These are phyloP conservation scores for Geotrichum cucujoidarum DNA, from an alignment of 1,139 yeast species.

Conservation along the genomic window DNA sequence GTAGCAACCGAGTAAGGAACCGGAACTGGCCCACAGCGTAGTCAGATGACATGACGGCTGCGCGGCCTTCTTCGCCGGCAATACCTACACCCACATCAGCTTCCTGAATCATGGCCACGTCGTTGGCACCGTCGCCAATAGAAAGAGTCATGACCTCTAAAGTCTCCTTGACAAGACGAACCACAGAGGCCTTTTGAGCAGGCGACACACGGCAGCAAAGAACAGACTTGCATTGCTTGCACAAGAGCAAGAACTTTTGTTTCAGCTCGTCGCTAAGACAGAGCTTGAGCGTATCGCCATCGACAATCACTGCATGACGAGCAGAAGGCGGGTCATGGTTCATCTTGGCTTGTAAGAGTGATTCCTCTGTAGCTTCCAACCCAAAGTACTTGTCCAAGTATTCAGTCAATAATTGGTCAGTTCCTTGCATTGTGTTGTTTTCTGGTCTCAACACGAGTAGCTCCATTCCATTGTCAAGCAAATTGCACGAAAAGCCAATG, in stretches of 20 bases:
- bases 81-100: conserved; percentile 98
- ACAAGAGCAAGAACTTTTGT: conserved; percentile 69
- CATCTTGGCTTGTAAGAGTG: conserved; percentile 52
- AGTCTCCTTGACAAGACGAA: conserved; percentile 74
- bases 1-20: conserved; percentile 65
- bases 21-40: conserved; percentile 95
- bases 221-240: conserved; percentile 94
- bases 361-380: conserved; percentile 56
- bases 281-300: conserved; percentile 81
- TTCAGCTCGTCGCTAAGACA: conserved; percentile 52
- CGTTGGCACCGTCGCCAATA: conserved; percentile 97
- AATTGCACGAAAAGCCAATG: conserved; percentile 90
- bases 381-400: conserved; percentile 59
- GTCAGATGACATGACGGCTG: conserved; percentile 98
- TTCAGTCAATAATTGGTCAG: conserved; percentile 51
- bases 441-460: conserved; percentile 57
- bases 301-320: conserved; percentile 76
- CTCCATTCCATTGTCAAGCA: conserved; percentile 80
- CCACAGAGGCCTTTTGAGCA: conserved; percentile 94
- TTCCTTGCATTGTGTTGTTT: conserved; percentile 38
- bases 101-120: conserved; percentile 97
- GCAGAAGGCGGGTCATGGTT: conserved; percentile 78
- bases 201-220: conserved; percentile 98
- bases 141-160: conserved; percentile 86
- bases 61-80: conserved; percentile 97